Base-by-base conservation (phyloP, 192 early-diverging fungal genomes). In the Linnemannia exigua region DNA sequence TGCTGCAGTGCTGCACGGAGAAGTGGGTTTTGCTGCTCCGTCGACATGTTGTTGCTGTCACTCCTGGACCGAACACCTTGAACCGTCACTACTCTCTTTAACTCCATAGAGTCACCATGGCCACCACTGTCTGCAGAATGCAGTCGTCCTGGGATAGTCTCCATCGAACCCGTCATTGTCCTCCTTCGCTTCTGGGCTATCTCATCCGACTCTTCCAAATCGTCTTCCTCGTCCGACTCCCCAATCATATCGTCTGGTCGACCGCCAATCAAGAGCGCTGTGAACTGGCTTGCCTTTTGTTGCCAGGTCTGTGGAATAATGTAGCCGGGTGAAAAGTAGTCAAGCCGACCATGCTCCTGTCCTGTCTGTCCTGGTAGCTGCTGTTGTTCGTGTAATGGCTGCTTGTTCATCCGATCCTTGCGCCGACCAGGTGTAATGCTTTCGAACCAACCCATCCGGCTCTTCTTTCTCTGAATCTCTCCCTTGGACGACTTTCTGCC, bases 271-370 rank as follows among this genome's bases (percentile, higher is more conserved):
- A 85, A 52, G 2, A 85, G 77, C 8, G 77, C 77, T 3, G 83
- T 79, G 51, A 85, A 72, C 20, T 67, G 73, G 28, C 83, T 85
- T 7, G 83, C 83, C 69, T 79, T 85, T 38, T 85, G 83, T 3
- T 85, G 77, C 83, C 83, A 85, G 16, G 83, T 85, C 48, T 85
- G 83, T 1, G 83, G 83, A 31, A 85, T 85, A 44, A 85, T 85
- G 44, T 85, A 85, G 0, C 77, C 83, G 44, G 77, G 77, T 20
- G 83, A 85, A 33, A 73, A 83, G 47, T 77, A 72, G 12, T 82
- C 80, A 5, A 67, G 5, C 1, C 19, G 51, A 15, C 48, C 51
- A 58, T 67, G 80, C 12, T 63, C 58, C 25, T 5, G 72, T 54
- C 47, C 48, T 33, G 47, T 28, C 2, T 15, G 31, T 3, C 31